phyloP scores from a whole-genome alignment of 768 basidiomycete species.

The Tulasnella sp. region DNA sequence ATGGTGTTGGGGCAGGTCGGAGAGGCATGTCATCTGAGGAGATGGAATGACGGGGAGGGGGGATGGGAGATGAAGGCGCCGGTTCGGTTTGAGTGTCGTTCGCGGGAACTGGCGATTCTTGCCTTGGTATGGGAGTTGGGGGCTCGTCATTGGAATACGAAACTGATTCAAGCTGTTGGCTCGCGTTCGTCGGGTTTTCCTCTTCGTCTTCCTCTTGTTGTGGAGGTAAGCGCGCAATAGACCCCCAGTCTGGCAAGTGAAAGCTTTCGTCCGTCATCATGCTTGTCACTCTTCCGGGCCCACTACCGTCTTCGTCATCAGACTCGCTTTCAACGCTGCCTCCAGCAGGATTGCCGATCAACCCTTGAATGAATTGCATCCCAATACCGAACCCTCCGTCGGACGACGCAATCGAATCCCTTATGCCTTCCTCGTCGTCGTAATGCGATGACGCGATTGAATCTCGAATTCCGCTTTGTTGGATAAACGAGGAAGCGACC shows the following conservation, averaged over 20 bases:
- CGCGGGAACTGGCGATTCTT: neutral
- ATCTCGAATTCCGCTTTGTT: slow-evolving; percentile 1
- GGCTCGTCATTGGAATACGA: neutral
- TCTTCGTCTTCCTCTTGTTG: neutral
- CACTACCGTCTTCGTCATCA: neutral
- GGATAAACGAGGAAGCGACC: neutral
- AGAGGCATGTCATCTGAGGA: neutral
- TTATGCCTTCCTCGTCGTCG: slow-evolving; percentile 2
- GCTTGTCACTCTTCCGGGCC: neutral
- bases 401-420: slow-evolving; percentile 13
- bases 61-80: neutral
- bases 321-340: neutral
- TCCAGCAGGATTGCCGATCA: slow-evolving; percentile 12
- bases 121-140: neutral
- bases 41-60: neutral
- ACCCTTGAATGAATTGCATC: slow-evolving; percentile 28
- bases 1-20: neutral
- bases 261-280: slow-evolving; percentile 19
- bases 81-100: neutral
- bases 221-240: neutral
- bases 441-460: neutral
- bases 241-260: neutral
- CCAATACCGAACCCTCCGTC: slow-evolving; percentile 32
- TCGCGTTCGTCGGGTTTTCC: neutral
- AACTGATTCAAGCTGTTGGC: neutral